A percentile compares a stretch with the other conserved stretches of the same genome.
Conservation (phyloP, 2,329 filamentous ascomycete genomes). For the Rhytidhysteron rufulum region DNA sequence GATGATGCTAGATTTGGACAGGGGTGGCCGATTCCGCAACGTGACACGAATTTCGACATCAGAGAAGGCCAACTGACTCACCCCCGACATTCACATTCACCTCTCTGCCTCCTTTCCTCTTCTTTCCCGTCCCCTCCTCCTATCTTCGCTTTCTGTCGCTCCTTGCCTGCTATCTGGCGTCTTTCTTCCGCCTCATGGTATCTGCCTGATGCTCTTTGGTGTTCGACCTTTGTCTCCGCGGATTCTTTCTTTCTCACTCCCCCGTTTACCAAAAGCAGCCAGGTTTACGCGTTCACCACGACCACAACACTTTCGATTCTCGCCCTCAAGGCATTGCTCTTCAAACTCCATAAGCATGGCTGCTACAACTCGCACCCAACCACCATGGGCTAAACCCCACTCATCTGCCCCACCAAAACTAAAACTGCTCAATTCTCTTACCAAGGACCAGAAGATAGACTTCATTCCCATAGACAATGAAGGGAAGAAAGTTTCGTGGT, state of each 20-base stretch:
- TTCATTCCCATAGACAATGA: conserved; percentile 70
- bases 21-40: conserved; percentile 13
- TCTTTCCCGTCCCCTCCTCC: conserved; percentile 13
- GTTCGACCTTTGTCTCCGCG: too few relatives aligned
- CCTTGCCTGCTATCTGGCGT: conserved; percentile 25
- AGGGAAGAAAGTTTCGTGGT: conserved; percentile 72
- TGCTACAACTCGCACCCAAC: conserved; percentile 33
- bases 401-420: conserved; percentile 50
- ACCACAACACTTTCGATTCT: not conserved
- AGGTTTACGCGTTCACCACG: not conserved
- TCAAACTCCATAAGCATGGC: conserved; percentile 23
- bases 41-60: conserved; percentile 22
- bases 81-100: conserved; percentile 5
- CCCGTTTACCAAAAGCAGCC: not conserved
- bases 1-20: too few relatives aligned
- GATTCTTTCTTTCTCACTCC: not conserved
- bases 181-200: too few relatives aligned
- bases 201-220: too few relatives aligned
- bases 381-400: conserved; percentile 36
- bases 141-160: conserved; percentile 9
- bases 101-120: conserved; percentile 7
- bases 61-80: conserved; percentile 16
- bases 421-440: conserved; percentile 77
- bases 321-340: not conserved
- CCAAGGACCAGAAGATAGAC: conserved; percentile 65